Base-by-base conservation (phyloP, 768 basidiomycete genomes). In the Leccinum olivaceopallidum region DNA sequence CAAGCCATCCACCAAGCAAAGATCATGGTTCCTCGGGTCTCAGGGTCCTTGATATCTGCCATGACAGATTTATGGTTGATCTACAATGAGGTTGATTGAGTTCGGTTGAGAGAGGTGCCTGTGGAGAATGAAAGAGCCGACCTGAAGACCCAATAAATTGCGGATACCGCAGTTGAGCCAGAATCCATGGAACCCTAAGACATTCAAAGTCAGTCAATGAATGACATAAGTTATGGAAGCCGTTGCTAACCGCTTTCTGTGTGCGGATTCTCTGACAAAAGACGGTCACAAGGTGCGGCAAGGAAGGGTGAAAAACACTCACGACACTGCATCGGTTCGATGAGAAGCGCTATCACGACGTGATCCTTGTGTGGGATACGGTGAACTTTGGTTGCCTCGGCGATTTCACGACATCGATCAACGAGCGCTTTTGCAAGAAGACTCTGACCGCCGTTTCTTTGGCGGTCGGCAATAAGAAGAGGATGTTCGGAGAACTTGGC, bases 1-100 rank as follows among this genome's bases (percentile, higher is more conserved):
- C 89, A 91, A 8, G 93, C 88, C 85, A 94, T 90, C 93, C 94
- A 95, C 89, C 94, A 95, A 2, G 93, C 89, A 69, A 93, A 94
- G 55, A 91, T 89, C 87, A 94, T 90, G 6, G 89, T 92, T 26
- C 90, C 88, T 56, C 88, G 85, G 54, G 80, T 85, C 67, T 92
- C 91, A 44, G 84, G 80, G 69, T 92, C 89, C 63, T 84, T 81
- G 64, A 92, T 90, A 60, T 80, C 84, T 10, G 83, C 80, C 78
- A 90, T 86, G 39, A 87, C 87, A 4, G 89, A 85, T 72, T 90
- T 92, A 68, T 92, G 89, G 74, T 92, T 93, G 72, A 93, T 90
- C 90, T 92, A 67, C 50, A 55, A 49, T 9, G 37, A 13, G 56
- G 53, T 49, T 53, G 62, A 60, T 64, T 62, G 42, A 62, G 39